Evolutionary conservation across 768 basidiomycete species (phyloP).

Genomic region (Suillus decipiens): DNA sequence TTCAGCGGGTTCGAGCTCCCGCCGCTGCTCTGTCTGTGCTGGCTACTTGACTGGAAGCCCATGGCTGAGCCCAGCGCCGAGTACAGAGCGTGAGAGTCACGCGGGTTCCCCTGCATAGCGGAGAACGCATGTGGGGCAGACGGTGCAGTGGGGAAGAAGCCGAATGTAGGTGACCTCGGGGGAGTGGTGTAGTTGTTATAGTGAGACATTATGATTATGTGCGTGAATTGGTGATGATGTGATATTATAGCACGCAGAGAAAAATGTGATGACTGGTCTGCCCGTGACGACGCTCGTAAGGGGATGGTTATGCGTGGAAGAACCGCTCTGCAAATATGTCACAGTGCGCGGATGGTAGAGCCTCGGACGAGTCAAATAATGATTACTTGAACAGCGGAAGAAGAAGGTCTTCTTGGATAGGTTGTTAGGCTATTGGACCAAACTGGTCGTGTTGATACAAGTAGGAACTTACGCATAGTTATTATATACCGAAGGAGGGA

Average conservation of each 20-base stretch:
- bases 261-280: constrained; percentile 11
- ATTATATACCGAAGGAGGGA: constrained; percentile 29
- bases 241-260: constrained; percentile 8
- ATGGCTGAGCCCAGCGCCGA: constrained; percentile 43
- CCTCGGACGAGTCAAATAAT: constrained; percentile 13
- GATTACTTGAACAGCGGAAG: constrained; percentile 1
- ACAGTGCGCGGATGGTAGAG: constrained; percentile 9
- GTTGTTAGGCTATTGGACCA: constrained; percentile 15
- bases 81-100: constrained; percentile 61
- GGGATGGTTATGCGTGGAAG: constrained; percentile 2
- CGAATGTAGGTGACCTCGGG: constrained; percentile 56
- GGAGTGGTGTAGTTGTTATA: constrained; percentile 38
- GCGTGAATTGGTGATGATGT: constrained; percentile 8
- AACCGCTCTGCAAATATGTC: constrained; percentile 7
- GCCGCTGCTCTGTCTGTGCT: constrained; percentile 24
- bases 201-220: constrained; percentile 51
- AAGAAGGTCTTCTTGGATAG: constrained; percentile 14
- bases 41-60: constrained; percentile 26
- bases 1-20: constrained; percentile 34
- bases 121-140: constrained; percentile 60
- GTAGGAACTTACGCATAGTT: constrained; percentile 10
- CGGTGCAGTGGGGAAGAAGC: constrained; percentile 57
- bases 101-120: constrained; percentile 59
- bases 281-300: constrained; percentile 4
- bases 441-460: constrained; percentile 18